Evolutionary conservation across 1,139 yeast species (phyloP).

Genomic region (Scheffersomyces stambukii): DNA sequence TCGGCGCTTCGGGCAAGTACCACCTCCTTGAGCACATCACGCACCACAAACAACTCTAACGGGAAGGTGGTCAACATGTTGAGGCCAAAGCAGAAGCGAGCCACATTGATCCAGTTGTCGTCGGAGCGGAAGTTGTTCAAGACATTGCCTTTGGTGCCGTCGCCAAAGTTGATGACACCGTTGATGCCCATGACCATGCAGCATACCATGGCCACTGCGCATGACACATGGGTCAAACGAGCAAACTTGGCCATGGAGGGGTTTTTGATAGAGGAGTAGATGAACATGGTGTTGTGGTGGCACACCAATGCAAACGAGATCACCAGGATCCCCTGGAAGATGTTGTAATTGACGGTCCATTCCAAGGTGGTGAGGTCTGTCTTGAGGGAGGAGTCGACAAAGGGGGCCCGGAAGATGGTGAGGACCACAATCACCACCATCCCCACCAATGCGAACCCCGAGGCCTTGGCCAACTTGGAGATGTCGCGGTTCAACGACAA

Average conservation of each 20-base stretch:
- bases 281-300: conserved; percentile 89
- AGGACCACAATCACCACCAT: conserved; percentile 76
- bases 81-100: conserved; percentile 87
- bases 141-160: conserved; percentile 78
- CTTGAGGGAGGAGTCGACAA: conserved; percentile 42
- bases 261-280: conserved; percentile 73
- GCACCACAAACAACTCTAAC: conserved; percentile 79
- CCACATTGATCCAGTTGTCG: conserved; percentile 73
- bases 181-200: conserved; percentile 77
- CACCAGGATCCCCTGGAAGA: conserved; percentile 87
- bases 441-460: conserved; percentile 79
- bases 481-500: conserved; percentile 77
- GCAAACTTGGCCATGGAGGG: conserved; percentile 76
- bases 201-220: conserved; percentile 74
- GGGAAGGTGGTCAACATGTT: conserved; percentile 95
- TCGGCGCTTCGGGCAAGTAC: conserved; percentile 27
- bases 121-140: conserved; percentile 78
- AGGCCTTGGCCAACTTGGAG: conserved; percentile 81
- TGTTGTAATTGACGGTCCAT: conserved; percentile 57
- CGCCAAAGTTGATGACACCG: conserved; percentile 74
- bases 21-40: conserved; percentile 77
- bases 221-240: conserved; percentile 76
- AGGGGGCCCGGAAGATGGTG: conserved; percentile 73
- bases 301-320: conserved; percentile 92
- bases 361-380: conserved; percentile 43